Base-by-base conservation (phyloP, 768 basidiomycete genomes). In the Lactarius sanguifluus region DNA sequence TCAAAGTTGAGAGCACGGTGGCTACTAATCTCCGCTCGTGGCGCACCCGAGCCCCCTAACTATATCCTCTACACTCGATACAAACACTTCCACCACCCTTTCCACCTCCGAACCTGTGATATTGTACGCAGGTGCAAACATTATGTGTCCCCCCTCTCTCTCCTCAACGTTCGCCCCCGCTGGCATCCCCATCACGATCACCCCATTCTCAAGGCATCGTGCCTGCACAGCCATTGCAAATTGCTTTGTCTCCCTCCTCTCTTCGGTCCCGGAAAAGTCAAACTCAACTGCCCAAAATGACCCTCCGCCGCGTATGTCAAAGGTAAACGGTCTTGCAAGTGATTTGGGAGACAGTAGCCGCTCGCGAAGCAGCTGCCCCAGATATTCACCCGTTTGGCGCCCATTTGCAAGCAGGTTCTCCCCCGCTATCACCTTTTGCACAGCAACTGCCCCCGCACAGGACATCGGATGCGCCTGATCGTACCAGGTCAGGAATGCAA, bases 211-310 rank as follows among this genome's bases (percentile, higher is more conserved):
- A 65, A 94, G 74, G 62, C 86, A 85, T 55, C 82, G 84, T 34
- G 85, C 88, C 75, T 93, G 92, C 18, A 90, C 82, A 25, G 84
- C 79, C 76, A 87, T 84, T 20, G 86, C 91, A 71, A 94, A 91
- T 41, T 75, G 74, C 57, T 82, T 67, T 3, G 81, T 82, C 69
- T 81, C 59, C n/a, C 75, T 74, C 43, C 75, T 65, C 12, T 79
- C 81, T 63, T 81, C 78, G 15, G 76, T 72, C 20, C 73, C 75
- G 5, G 80, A 79, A 68, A 90, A 86, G 70, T 93, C 90, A 68
- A 92, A 94, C 73, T 95, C 93, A 62, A 95, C 77, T 28, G 81
- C 89, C 89, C 90, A 94, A 78, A 94, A 92, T 34, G 86, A 83
- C 40, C 94, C 94, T 23, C 86, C 85, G 12, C 94, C 94, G 34